A percentile compares a stretch with the other conserved stretches of the same genome.
phyloP scores from a whole-genome alignment of 306 rosid species.

The Glycyrrhiza uralensis region DNA sequence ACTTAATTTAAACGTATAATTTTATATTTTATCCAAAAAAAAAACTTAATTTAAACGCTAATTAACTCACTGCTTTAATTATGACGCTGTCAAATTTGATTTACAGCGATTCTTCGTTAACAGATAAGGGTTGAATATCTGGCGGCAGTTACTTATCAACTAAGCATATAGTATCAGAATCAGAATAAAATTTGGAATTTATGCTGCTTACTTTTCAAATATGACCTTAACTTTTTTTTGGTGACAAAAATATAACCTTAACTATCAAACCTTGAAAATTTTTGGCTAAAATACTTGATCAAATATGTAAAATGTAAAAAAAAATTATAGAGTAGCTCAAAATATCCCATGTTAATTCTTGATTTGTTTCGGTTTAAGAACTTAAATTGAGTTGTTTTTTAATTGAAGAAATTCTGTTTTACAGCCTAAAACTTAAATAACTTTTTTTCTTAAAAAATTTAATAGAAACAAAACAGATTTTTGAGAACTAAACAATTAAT shows the following conservation, averaged over 20 bases:
- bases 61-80: background rate
- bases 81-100: constrained; percentile 16
- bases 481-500: too few species aligned
- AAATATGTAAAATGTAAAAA: background rate
- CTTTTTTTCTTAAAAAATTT: too few species aligned
- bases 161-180: constrained; percentile 26
- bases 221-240: background rate
- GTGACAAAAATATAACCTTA: too few species aligned
- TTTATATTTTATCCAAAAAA: too few species aligned
- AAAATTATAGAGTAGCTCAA: too few species aligned
- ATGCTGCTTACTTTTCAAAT: background rate
- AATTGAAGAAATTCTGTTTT: background rate
- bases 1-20: background rate
- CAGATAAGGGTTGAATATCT: constrained; percentile 41
- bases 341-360: background rate
- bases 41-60: too few species aligned
- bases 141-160: constrained; percentile 18
- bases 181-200: background rate
- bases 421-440: background rate
- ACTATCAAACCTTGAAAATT: background rate
- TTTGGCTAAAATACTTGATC: background rate
- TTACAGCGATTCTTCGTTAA: constrained; percentile 21
- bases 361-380: background rate
- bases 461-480: too few species aligned
- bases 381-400: background rate